A percentile compares a stretch with the other conserved stretches of the same genome.
Conservation (phyloP, 164 flowering plant genomes). For the Aristolochia fimbriata region DNA sequence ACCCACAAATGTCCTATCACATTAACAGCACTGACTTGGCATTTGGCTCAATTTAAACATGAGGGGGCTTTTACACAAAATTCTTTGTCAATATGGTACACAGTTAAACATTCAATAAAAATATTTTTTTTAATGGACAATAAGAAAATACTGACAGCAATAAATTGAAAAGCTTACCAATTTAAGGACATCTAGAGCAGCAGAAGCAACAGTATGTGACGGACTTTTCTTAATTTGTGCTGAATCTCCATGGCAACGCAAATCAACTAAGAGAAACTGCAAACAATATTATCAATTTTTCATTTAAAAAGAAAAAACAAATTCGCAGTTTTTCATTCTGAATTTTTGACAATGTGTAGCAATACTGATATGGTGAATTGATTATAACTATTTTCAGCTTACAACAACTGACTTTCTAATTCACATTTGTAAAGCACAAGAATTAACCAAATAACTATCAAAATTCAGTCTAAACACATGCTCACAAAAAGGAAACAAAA, state of each 20-base stretch:
- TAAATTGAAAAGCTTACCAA: conserved; percentile 41
- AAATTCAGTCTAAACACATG: neutral
- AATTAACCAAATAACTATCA: neutral
- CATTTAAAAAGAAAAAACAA: no score
- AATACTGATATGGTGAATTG: neutral
- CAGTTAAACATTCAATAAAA: neutral
- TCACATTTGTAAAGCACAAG: no score
- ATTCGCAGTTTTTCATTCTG: no score
- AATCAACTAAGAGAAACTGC: conserved; percentile 90
- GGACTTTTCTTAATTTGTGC: conserved; percentile 50
- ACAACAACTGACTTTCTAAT: no score
- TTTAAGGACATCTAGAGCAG: conserved; percentile 87
- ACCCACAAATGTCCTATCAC: no score
- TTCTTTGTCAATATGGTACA: no score
- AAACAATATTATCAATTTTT: neutral
- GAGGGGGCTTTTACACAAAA: no score
- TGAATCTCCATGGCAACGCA: conserved; percentile 98
- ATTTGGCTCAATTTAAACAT: no score
- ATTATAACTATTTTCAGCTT: neutral
- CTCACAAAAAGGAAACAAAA: neutral
- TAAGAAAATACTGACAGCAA: neutral
- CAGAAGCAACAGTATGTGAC: conserved; percentile 80
- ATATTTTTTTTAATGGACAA: no score
- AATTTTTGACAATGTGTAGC: no score
- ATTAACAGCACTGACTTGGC: no score